Conservation (phyloP, 306 rosid species). For the Trifolium dubium region DNA sequence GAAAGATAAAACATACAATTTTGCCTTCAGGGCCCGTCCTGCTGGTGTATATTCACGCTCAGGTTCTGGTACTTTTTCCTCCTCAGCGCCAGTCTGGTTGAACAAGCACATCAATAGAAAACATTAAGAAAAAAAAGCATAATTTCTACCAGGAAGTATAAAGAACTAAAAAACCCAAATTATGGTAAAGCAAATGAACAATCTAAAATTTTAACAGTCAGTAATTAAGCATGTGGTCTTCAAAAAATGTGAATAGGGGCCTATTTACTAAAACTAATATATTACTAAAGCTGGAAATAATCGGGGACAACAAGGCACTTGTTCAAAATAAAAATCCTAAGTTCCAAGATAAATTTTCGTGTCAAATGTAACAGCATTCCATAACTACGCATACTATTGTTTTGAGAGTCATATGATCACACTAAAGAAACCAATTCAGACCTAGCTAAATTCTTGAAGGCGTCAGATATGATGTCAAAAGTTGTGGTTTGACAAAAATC, state of each 20-base stretch:
- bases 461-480: background rate
- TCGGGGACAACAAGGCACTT: background rate
- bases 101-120: conserved; percentile 44
- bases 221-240: conserved; percentile 25
- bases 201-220: conserved; percentile 13
- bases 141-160: conserved; percentile 12
- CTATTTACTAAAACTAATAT: conserved; percentile 26
- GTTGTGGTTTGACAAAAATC: conserved; percentile 1
- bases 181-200: conserved; percentile 22
- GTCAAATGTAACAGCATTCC: conserved; percentile 18
- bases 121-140: background rate
- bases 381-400: conserved; percentile 2
- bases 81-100: conserved; percentile 84
- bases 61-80: conserved; percentile 87
- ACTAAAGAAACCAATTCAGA: conserved; percentile 5
- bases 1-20: conserved; percentile 66
- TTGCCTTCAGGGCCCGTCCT: conserved; percentile 87
- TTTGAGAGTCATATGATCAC: conserved; percentile 8
- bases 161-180: conserved; percentile 3
- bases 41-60: conserved; percentile 95
- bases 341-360: conserved; percentile 14
- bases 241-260: background rate
- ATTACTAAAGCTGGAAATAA: conserved; percentile 10
- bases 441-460: conserved; percentile 25
- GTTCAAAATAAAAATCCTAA: conserved; percentile 3